Conservation (phyloP, 2,329 filamentous ascomycete genomes). For the Hymenoscyphus fraxineus region DNA sequence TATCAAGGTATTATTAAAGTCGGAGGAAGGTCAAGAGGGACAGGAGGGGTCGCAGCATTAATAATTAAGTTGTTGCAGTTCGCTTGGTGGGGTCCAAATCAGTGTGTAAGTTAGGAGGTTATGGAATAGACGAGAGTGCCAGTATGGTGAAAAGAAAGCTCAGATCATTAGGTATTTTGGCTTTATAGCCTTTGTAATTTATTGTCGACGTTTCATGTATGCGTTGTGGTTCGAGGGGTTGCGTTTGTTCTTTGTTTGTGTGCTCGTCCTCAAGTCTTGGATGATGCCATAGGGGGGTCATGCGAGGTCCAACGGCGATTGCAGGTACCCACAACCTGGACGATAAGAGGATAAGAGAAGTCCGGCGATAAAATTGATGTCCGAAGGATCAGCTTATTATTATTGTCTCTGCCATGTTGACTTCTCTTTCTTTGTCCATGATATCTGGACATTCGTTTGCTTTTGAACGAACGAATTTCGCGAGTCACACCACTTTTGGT, state of each 20-base stretch:
- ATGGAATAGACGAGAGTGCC: constrained; percentile 3
- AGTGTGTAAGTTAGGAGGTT: neutral
- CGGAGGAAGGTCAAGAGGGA: neutral
- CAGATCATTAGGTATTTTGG: neutral
- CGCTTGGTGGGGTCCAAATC: neutral
- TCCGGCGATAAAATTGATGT: neutral
- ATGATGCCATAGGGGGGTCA: constrained; percentile 1
- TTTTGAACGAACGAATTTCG: neutral
- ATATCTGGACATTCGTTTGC: neutral
- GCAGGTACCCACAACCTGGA: neutral
- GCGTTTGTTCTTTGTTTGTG: neutral
- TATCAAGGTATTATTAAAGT: neutral
- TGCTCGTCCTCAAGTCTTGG: neutral
- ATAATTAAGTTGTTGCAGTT: neutral
- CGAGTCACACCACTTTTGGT: neutral
- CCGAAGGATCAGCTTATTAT: neutral
- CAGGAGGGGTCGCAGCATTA: neutral
- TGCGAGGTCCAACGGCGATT: neutral
- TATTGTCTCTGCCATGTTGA: neutral
- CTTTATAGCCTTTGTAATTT: constrained; percentile 7
- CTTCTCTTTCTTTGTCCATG: neutral
- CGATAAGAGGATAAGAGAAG: neutral
- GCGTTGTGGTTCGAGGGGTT: neutral
- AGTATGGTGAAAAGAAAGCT: neutral
- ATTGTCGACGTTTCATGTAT: neutral